phyloP scores from a whole-genome alignment of 2,329 filamentous ascomycete genomes.

The Sporothrix phasma region DNA sequence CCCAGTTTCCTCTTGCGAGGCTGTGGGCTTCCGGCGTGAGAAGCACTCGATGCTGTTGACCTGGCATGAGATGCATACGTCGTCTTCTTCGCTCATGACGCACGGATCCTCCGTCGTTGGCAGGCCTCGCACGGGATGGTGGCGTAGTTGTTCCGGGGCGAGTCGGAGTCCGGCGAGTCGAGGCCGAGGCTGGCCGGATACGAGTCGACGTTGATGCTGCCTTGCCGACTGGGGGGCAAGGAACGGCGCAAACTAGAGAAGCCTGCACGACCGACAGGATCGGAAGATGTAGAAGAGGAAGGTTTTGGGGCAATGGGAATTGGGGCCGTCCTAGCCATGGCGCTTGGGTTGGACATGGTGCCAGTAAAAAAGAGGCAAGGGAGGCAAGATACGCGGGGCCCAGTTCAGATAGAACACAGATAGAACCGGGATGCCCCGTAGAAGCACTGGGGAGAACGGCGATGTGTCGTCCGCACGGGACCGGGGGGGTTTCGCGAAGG shows the following conservation, averaged over 20 bases:
- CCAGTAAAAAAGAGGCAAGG: conserved; percentile 18
- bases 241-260: conserved; percentile 19
- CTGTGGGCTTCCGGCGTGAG: conserved; percentile 64
- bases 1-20: conserved; percentile 72
- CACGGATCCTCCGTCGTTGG: conserved; percentile 62
- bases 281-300: conserved; percentile 26
- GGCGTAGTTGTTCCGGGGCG: conserved; percentile 34
- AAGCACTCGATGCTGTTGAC: conserved; percentile 70
- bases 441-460: not conserved
- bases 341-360: conserved; percentile 44
- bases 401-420: not conserved
- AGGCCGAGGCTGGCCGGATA: conserved; percentile 42
- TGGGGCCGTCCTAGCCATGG: conserved; percentile 51
- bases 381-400: not conserved
- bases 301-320: conserved; percentile 57
- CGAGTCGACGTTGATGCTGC: conserved; percentile 40
- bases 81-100: conserved; percentile 63
- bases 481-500: conserved; percentile 1
- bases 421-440: conserved; percentile 6
- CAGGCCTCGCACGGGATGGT: conserved; percentile 61
- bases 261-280: conserved; percentile 22
- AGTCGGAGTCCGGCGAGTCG: conserved; percentile 42
- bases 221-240: conserved; percentile 36
- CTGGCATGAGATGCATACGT: conserved; percentile 67
- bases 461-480: conserved; percentile 1